These are phyloP conservation scores for Hyparrhenia diplandra DNA, from an alignment of 176 grass and related monocot genomes.

Conservation along the genomic window DNA sequence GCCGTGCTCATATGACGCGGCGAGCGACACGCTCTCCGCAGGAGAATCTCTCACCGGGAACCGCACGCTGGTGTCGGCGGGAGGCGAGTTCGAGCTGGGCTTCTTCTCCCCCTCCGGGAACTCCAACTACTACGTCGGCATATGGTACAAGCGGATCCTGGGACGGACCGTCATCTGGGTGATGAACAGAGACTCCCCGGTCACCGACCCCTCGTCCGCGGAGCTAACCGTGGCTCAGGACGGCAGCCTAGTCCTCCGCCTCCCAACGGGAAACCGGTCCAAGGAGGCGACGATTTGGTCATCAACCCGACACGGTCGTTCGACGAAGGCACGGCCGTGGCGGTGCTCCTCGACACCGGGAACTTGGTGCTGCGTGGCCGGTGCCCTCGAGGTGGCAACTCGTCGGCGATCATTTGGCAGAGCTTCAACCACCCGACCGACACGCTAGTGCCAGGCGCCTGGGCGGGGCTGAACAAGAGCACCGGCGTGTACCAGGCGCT, in stretches of 20 bases:
- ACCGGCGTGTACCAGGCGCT: conserved; percentile 39
- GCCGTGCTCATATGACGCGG: not conserved
- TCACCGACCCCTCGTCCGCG: conserved; percentile 21
- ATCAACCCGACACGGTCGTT: conserved; percentile 2
- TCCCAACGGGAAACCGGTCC: not conserved
- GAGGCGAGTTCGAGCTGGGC: conserved; percentile 45
- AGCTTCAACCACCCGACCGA: conserved; percentile 61
- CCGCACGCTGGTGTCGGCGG: conserved; percentile 32
- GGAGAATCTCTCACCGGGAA: conserved; percentile 29
- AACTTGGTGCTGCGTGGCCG: conserved; percentile 37
- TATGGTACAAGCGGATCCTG: conserved; percentile 53
- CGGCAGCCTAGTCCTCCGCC: conserved; percentile 36
- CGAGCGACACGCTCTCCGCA: not conserved
- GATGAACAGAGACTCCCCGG: conserved; percentile 42
- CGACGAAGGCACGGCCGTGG: conserved; percentile 5
- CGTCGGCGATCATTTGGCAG: conserved; percentile 40
- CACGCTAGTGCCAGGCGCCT: conserved; percentile 43
- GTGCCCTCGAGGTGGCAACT: not conserved
- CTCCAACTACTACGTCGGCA: conserved; percentile 36
- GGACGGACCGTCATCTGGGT: conserved; percentile 38
- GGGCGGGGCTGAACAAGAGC: conserved; percentile 49
- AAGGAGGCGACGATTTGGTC: conserved; percentile 36
- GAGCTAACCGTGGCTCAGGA: conserved; percentile 40
- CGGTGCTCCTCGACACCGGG: conserved; percentile 50
- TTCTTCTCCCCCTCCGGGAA: conserved; percentile 42